Conservation (phyloP, 2,329 filamentous ascomycete species). For the Neofusicoccum umdonicola region DNA sequence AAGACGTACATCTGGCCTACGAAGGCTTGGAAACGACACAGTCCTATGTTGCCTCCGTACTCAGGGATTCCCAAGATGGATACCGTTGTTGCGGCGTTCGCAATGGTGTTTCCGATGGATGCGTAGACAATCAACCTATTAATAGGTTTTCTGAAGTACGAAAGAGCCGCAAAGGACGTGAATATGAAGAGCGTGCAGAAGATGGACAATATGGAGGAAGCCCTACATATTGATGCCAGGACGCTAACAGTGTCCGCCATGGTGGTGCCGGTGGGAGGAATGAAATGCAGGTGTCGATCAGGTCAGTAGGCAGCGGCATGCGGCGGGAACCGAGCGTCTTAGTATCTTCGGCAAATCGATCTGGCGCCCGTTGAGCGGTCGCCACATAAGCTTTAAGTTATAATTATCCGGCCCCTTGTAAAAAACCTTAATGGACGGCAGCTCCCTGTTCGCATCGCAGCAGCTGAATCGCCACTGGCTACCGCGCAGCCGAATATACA, state of each 20-base stretch:
- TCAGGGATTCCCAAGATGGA: slow-evolving; percentile 54
- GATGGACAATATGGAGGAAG: slow-evolving; percentile 64
- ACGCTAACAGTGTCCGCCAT: neutral
- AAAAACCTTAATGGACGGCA: too few relatives aligned
- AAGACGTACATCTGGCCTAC: slow-evolving; percentile 75
- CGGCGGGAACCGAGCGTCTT: too few relatives aligned
- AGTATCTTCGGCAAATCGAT: too few relatives aligned
- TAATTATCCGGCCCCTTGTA: too few relatives aligned
- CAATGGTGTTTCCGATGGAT: slow-evolving; percentile 75
- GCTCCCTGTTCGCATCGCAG: too few relatives aligned
- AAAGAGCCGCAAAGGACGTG: slow-evolving; percentile 63
- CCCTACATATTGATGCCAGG: neutral
- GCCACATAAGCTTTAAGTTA: too few relatives aligned
- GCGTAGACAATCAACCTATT: slow-evolving; percentile 83
- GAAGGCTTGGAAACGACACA: slow-evolving; percentile 76
- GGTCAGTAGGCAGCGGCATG: too few relatives aligned
- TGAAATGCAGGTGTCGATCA: too few relatives aligned
- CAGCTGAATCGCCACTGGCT: too few relatives aligned
- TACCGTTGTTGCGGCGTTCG: slow-evolving; percentile 74
- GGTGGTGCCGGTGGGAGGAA: neutral
- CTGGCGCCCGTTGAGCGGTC: too few relatives aligned
- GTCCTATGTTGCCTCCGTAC: slow-evolving; percentile 51
- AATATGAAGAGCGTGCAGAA: slow-evolving; percentile 71
- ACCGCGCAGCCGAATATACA: too few relatives aligned
- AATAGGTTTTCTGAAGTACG: slow-evolving; percentile 78